Conservation (phyloP, 345 rosid genomes). For the Moricandia moricandioides region DNA sequence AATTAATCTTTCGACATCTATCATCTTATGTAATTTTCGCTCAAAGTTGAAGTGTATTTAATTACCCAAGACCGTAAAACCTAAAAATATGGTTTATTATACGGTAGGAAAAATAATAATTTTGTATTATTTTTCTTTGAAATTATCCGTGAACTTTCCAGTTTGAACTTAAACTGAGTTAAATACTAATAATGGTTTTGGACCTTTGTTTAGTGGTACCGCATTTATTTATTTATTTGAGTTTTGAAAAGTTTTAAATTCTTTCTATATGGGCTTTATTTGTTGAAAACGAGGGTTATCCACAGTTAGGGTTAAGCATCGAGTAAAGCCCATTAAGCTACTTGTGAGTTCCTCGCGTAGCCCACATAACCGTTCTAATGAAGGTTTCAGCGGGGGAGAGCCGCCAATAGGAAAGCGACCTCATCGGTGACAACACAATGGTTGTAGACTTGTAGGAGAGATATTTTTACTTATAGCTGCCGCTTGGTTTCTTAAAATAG, state of each 20-base stretch:
- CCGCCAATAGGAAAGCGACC: background rate
- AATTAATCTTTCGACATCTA: background rate
- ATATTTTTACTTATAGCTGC: background rate
- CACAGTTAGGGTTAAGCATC: background rate
- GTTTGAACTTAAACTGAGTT: background rate
- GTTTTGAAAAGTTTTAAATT: background rate
- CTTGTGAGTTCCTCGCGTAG: background rate
- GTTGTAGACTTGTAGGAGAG: no score
- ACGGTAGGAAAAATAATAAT: no score
- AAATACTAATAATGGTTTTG: background rate
- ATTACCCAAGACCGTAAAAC: background rate
- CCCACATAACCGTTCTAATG: background rate
- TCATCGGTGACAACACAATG: no score
- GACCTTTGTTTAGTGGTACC: no score
- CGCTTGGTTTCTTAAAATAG: background rate
- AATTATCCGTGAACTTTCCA: background rate
- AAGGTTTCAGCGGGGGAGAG: background rate
- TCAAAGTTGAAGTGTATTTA: background rate
- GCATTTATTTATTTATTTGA: no score
- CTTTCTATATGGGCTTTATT: conserved; percentile 1
- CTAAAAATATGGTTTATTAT: background rate
- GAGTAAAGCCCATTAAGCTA: conserved; percentile 6
- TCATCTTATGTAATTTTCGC: background rate
- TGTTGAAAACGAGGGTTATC: background rate
- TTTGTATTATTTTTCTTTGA: background rate